Evolutionary conservation across 352 stramenopile species (phyloP).

Genomic region (Phytopythium chamaehyphon): DNA sequence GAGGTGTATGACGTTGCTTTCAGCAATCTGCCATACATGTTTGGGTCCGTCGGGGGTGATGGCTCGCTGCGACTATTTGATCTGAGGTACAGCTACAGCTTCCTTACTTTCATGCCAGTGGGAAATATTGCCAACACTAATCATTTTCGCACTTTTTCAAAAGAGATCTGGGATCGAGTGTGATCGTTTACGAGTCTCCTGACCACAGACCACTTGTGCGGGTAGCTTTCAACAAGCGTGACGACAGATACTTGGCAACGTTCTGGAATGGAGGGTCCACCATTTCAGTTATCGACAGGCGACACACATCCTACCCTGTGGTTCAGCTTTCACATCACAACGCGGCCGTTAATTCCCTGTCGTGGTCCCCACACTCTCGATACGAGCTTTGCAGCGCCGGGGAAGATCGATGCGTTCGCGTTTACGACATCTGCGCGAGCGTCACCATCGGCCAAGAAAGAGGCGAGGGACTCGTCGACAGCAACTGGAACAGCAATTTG

Average conservation of each 20-base stretch:
- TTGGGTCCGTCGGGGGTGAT: slow-evolving; percentile 96
- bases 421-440: slow-evolving; percentile 90
- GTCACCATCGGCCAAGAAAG: slow-evolving; percentile 24
- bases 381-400: slow-evolving; percentile 94
- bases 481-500: slow-evolving; percentile 34
- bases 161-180: slow-evolving; percentile 87
- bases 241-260: slow-evolving; percentile 96
- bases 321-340: slow-evolving; percentile 91
- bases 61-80: slow-evolving; percentile 97
- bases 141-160: background rate
- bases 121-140: background rate
- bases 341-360: slow-evolving; percentile 93
- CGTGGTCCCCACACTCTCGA: slow-evolving; percentile 93
- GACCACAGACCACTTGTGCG: slow-evolving; percentile 89
- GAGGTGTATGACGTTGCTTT: slow-evolving; percentile 99
- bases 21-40: slow-evolving; percentile 88
- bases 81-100: slow-evolving; percentile 65
- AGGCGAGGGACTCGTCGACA: slow-evolving; percentile 14
- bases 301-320: slow-evolving; percentile 88
- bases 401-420: slow-evolving; percentile 94
- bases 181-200: slow-evolving; percentile 96
- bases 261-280: slow-evolving; percentile 91
- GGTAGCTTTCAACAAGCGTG: slow-evolving; percentile 96
- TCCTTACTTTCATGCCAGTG: background rate
- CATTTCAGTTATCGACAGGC: slow-evolving; percentile 95